Conservation (phyloP, 2,329 filamentous ascomycete genomes). For the Aspergillus fischeri region DNA sequence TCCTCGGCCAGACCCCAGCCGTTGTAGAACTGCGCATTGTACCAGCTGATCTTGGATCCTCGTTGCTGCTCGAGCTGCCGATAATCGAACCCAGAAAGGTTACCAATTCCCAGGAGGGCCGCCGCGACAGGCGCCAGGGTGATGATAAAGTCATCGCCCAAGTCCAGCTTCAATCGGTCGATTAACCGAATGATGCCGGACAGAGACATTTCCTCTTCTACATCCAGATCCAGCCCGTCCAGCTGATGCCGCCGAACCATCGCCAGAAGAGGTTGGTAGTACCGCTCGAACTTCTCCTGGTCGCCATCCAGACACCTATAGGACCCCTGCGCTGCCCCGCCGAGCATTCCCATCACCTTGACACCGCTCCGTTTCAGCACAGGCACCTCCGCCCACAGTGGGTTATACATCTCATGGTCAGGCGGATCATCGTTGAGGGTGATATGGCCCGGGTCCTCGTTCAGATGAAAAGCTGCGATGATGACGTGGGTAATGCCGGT, state of each 20-base stretch:
- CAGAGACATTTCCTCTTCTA: slow-evolving; percentile 72
- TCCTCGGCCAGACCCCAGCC: slow-evolving; percentile 70
- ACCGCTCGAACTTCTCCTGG: slow-evolving; percentile 62
- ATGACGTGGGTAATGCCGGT: slow-evolving; percentile 76
- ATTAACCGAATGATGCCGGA: slow-evolving; percentile 63
- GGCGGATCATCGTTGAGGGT: slow-evolving; percentile 78
- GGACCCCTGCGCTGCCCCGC: slow-evolving; percentile 74
- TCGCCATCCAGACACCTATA: slow-evolving; percentile 60
- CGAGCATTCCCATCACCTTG: slow-evolving; percentile 80
- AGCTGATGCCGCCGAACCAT: slow-evolving; percentile 59
- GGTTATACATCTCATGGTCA: slow-evolving; percentile 61
- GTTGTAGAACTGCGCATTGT: slow-evolving; percentile 91
- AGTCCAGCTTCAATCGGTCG: slow-evolving; percentile 56
- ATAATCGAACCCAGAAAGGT: slow-evolving; percentile 80
- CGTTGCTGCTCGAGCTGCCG: slow-evolving; percentile 65
- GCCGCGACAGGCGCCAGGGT: slow-evolving; percentile 79
- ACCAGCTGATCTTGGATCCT: slow-evolving; percentile 69
- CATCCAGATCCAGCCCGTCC: slow-evolving; percentile 72
- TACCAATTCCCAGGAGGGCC: slow-evolving; percentile 58
- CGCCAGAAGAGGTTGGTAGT: slow-evolving; percentile 65
- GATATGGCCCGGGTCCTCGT: slow-evolving; percentile 61
- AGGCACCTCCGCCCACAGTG: slow-evolving; percentile 74
- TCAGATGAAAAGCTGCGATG: slow-evolving; percentile 80
- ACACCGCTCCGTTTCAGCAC: slow-evolving; percentile 69
- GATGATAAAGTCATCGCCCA: slow-evolving; percentile 61